Evolutionary conservation across 257 asterid species (phyloP).

Genomic region (Sherardia arvensis): DNA sequence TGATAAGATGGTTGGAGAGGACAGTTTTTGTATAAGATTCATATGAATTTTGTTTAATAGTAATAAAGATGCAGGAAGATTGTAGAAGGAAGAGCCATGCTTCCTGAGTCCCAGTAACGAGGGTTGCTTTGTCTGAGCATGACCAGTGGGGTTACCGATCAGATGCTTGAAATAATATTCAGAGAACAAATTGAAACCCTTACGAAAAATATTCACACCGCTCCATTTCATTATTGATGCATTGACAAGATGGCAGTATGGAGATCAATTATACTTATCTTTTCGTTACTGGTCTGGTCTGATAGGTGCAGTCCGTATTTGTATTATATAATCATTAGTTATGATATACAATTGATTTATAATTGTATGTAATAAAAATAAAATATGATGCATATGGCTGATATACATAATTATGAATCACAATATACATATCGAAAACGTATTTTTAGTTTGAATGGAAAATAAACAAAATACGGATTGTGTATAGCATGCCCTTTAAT

Average conservation of each 20-base stretch:
- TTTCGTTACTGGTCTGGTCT: no score
- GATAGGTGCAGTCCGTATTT: no score
- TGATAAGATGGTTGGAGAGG: neutral
- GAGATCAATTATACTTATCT: neutral
- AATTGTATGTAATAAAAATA: no score
- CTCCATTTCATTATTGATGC: neutral
- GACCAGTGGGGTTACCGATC: conserved; percentile 7
- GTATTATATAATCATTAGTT: no score
- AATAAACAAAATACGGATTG: no score
- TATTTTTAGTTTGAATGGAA: no score
- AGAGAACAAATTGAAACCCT: neutral
- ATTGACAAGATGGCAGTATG: neutral
- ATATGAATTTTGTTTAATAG: neutral
- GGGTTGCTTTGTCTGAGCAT: conserved; percentile 12
- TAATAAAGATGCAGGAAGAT: conserved; percentile 2
- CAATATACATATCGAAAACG: no score
- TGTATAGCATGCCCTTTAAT: no score
- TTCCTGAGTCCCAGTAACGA: conserved; percentile 9
- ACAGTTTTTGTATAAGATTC: conserved; percentile 1
- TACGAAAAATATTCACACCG: neutral
- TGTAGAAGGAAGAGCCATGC: conserved; percentile 1
- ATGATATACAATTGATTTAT: no score
- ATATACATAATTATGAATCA: no score
- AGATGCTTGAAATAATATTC: neutral
- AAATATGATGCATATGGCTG: no score